A percentile compares a stretch with the other conserved stretches of the same genome.
These are phyloP conservation scores for Endogone sp. DNA, from an alignment of 192 early-diverging fungal genomes.

Conservation along the genomic window DNA sequence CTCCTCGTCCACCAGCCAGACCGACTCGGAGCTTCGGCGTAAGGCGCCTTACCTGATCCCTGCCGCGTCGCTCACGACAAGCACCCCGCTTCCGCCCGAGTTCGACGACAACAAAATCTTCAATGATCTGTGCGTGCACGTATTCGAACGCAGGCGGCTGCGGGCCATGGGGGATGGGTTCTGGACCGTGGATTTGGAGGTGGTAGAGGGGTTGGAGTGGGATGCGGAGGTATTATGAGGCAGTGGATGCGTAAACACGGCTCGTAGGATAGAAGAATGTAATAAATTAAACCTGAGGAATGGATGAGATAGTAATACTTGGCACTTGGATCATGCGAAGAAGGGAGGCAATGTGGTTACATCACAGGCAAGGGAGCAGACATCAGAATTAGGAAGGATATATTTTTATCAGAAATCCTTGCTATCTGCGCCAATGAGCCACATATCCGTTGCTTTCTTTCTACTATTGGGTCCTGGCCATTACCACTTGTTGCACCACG, in stretches of 20 bases:
- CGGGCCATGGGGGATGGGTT: background rate
- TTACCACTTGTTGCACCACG: background rate
- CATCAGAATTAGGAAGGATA: no score
- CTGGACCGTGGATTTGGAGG: background rate
- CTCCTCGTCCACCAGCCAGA: conserved; percentile 7
- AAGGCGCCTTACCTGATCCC: conserved; percentile 29
- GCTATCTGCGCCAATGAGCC: background rate
- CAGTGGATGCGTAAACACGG: no score
- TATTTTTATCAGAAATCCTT: no score
- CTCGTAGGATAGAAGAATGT: no score
- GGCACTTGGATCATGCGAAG: no score
- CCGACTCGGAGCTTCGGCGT: conserved; percentile 20
- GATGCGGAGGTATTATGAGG: background rate
- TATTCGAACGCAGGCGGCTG: conserved; percentile 7
- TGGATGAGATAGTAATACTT: no score
- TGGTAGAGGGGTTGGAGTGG: background rate
- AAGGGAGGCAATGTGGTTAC: no score
- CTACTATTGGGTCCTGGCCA: background rate
- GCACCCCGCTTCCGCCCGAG: conserved; percentile 19
- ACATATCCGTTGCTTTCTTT: background rate
- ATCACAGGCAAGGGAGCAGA: no score
- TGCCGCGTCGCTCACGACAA: conserved; percentile 12
- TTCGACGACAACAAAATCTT: conserved; percentile 32
- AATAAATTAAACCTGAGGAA: no score
- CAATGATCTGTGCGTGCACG: conserved; percentile 30